Base-by-base conservation (phyloP, 2,329 filamentous ascomycete genomes). In the Cordyceps militaris region DNA sequence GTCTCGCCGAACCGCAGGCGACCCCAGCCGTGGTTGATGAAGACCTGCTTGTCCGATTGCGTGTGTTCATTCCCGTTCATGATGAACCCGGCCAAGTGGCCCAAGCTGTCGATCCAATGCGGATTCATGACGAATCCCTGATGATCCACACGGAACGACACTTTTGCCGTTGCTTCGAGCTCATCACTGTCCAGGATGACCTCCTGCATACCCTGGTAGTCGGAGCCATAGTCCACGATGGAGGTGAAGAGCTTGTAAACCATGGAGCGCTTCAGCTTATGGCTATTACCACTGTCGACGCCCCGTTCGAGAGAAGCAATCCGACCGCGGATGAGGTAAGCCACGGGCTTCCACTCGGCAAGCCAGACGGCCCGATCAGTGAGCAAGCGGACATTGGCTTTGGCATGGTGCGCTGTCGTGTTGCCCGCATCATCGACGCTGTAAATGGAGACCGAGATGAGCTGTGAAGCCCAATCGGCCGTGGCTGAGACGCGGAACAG, bases 191-290 rank as follows among this genome's bases (percentile, higher is more conserved):
- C 62, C 2, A 83, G 70, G 47, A 83, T 76, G 21, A 84, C 79
- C 59, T 80, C 78, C 43, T 83, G 76, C 74, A 83, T 83, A 49
- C 79, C 80, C 56, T 72, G 74, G 66, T 80, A 84, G 55, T 73
- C 73, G 10, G 64, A 67, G 42, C 76, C 71, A 61, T 82, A 84
- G 65, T 83, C 79, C 26, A 83, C 80, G 0, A 83, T 70, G 34
- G 78, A 75, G 4, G 67, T 60, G 63, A 81, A 80, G 7, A 81
- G 78, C 73, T 91, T 91, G 78, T 92, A 92, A 24, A 28, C 42
- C 42, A 55, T 46, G 16, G 42, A 44, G 14, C 42, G 44, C 16
- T 47, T 43, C 50, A 28, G 44, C 14, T 30, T 28, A 19, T 28
- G 44, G 26, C 24, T 47, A 28, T 47, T 44, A 4, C 42, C 42